Conservation (phyloP, 164 flowering plant genomes). For the Buxus sempervirens region DNA sequence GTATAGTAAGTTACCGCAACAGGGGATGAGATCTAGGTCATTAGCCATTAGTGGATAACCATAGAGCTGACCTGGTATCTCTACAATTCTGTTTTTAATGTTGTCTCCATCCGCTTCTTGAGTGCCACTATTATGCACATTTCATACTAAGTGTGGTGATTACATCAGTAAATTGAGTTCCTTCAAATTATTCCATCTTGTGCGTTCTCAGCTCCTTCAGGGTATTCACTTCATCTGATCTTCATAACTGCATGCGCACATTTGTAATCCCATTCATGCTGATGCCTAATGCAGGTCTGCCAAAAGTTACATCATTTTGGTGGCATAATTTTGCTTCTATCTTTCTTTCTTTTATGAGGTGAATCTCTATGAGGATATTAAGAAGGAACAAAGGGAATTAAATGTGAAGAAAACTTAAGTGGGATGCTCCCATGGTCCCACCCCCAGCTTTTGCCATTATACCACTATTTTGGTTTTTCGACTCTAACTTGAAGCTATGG, state of each 20-base stretch:
- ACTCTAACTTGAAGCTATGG: too few species aligned
- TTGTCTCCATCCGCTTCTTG: not conserved
- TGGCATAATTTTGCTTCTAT: too few species aligned
- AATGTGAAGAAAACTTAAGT: too few species aligned
- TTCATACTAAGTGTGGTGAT: not conserved
- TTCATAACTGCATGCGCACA: not conserved
- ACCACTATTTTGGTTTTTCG: too few species aligned
- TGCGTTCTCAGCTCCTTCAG: not conserved
- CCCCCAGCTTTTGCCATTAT: too few species aligned
- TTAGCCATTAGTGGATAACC: not conserved
- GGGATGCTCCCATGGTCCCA: too few species aligned
- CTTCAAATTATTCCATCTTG: not conserved
- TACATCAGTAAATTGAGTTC: slow-evolving; percentile 10
- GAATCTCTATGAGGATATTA: too few species aligned
- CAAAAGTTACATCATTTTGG: not conserved
- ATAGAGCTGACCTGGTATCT: not conserved
- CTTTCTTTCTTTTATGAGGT: too few species aligned
- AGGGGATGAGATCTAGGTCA: not conserved
- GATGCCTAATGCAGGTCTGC: too few species aligned
- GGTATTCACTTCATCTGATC: not conserved
- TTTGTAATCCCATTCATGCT: not conserved
- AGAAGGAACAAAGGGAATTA: too few species aligned
- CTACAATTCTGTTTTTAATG: not conserved
- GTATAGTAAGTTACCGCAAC: not conserved
- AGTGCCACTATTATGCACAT: slow-evolving; percentile 9